Conservation (phyloP, 257 asterid genomes). For the Solanum medicagineum region DNA sequence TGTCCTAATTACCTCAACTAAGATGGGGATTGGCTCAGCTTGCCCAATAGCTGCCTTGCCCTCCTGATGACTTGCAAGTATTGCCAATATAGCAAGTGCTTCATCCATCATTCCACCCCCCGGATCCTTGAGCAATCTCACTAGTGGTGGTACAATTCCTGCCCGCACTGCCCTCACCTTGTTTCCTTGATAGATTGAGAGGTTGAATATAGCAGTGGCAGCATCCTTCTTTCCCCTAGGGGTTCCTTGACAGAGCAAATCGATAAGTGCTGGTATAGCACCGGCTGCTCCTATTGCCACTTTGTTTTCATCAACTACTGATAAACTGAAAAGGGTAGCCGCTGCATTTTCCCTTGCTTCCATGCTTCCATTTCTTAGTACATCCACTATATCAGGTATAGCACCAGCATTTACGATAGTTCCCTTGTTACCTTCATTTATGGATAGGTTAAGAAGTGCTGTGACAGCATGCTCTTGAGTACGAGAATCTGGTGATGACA, state of each 20-base stretch:
- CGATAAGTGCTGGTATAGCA: conserved; percentile 83
- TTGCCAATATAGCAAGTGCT: conserved; percentile 76
- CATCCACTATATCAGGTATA: conserved; percentile 72
- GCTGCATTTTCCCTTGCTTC: conserved; percentile 94
- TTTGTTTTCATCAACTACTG: conserved; percentile 80
- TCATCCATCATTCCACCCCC: conserved; percentile 98
- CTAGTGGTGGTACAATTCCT: conserved; percentile 69
- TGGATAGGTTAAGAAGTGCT: conserved; percentile 85
- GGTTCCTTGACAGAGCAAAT: conserved; percentile 66
- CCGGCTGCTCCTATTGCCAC: conserved; percentile 92
- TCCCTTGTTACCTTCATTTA: conserved; percentile 69
- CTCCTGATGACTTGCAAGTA: conserved; percentile 84
- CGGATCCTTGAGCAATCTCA: conserved; percentile 64
- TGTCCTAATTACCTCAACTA: conserved; percentile 68
- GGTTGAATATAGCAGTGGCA: conserved; percentile 90
- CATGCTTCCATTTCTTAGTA: conserved; percentile 67
- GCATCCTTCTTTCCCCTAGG: conserved; percentile 96
- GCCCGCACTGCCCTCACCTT: conserved; percentile 85
- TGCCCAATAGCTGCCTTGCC: conserved; percentile 63
- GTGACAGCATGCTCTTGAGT: conserved; percentile 95
- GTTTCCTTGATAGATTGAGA: conserved; percentile 80
- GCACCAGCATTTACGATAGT: conserved; percentile 79
- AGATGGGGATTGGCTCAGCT: conserved; percentile 48
- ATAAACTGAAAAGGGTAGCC: conserved; percentile 82
- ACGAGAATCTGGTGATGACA: conserved; percentile 58